Conservation (phyloP, 2,329 filamentous ascomycete species). For the Lizonia empirigonia region DNA sequence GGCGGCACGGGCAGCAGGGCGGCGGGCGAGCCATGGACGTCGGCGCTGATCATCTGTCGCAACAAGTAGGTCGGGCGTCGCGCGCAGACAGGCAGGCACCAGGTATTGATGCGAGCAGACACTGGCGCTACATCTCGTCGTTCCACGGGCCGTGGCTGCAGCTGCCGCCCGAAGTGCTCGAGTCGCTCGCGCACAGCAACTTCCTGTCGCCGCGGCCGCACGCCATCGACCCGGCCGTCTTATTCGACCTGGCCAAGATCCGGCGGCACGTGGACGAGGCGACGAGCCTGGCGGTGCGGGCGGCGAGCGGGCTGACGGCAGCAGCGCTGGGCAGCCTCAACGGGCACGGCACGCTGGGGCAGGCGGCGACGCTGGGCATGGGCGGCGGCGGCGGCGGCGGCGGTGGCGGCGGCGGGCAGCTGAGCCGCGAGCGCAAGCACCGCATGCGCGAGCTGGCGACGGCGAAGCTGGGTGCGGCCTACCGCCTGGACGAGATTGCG, state of each 20-base stretch:
- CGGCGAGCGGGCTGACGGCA: constrained; percentile 73
- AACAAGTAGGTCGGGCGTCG: constrained; percentile 48
- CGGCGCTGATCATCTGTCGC: constrained; percentile 50
- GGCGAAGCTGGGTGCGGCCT: constrained; percentile 76
- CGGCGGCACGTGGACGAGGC: constrained; percentile 80
- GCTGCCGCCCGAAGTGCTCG: constrained; percentile 77
- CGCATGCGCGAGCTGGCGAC: constrained; percentile 81
- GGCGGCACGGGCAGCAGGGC: constrained; percentile 19
- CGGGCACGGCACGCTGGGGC: constrained; percentile 51
- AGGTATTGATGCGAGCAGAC: constrained; percentile 57
- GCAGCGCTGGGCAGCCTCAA: constrained; percentile 63
- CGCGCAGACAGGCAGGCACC: constrained; percentile 2
- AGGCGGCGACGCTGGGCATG: constrained; percentile 11
- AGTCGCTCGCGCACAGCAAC: constrained; percentile 78
- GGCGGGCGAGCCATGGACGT: constrained; percentile 33
- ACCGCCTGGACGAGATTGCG: constrained; percentile 81
- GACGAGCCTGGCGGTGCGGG: constrained; percentile 75
- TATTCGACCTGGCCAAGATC: constrained; percentile 86
- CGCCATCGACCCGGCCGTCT: constrained; percentile 77
- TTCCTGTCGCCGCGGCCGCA: constrained; percentile 76
- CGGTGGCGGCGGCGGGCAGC: constrained; percentile 62
- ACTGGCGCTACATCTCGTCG: constrained; percentile 84
- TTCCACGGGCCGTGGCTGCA: constrained; percentile 86
- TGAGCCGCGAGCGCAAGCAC: constrained; percentile 77
- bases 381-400: constrained; percentile 55